Evolutionary conservation across 495 filamentous ascomycete genomes (phyloP), one percentile per base, ranked within the genome.

Genomic region (Neurospora sp.): DNA sequence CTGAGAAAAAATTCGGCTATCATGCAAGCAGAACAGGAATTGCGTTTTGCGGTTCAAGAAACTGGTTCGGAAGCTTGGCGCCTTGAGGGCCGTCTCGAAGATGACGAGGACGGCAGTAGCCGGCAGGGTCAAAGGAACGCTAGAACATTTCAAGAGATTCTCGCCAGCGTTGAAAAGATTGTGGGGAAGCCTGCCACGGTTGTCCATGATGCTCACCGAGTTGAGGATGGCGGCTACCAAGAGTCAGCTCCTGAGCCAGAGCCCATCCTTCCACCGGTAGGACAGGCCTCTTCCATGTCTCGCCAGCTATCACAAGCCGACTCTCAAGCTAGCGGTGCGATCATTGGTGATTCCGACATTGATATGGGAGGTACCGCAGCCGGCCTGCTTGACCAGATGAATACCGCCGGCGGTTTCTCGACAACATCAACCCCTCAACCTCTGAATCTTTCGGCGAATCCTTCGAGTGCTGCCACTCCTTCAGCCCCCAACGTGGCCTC

Each of bases 161-260:
- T 89, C 18, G 83, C 85, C 16, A 84, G 87, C 31, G 85, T 90
- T 6, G 88, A 91, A 78, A 82, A 81, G 41, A 78, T 86, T 3
- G 84, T 88, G 69, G 85, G 87, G 59, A 89, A 87, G 71, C 83
- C 82, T 53, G 87, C 90, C 65, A 84, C 84, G 20, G 82, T 86
- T 5, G 87, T 91, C 59, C 85, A 89, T 68, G 88, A 89, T 40
- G 83, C 93, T 4, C 85, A 88, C 14, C 90, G 91, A 69, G 85
- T 92, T 59, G 87, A 92, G 72, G 89, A 92, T 74, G 85, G 86
- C 27, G 92, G 92, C 70, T 92, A 91, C 39, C 84, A 93, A 45
- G 83, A 92, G 76, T 82, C 80, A 7, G 78, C 76, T 2, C 83
- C 82, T 3, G 89, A 93, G 75, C 87, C 86, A 40, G 84, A 86